A percentile compares a stretch with the other conserved stretches of the same genome.
Conservation (phyloP, 345 rosid genomes). For the Hibiscus trionum region DNA sequence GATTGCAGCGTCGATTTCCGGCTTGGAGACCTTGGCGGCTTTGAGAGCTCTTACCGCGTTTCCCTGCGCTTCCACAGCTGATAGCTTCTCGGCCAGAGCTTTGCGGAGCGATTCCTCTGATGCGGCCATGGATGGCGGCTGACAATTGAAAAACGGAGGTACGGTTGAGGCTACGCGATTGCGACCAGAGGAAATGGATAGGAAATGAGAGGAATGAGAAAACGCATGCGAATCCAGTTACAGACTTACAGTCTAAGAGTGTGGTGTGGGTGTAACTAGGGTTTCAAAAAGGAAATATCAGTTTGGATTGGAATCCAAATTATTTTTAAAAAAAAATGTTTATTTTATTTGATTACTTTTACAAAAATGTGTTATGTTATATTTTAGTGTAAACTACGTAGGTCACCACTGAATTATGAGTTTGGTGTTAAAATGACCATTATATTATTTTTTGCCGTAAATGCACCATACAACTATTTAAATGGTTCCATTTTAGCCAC, state of each 20-base stretch:
- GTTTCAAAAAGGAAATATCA: slow-evolving; percentile 7
- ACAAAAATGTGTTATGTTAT: no score
- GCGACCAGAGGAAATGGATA: slow-evolving; percentile 21
- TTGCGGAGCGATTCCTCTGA: slow-evolving; percentile 62
- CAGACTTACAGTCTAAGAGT: neutral
- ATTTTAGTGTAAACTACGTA: no score
- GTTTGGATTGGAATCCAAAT: no score
- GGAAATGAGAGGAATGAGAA: slow-evolving; percentile 20
- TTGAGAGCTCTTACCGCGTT: slow-evolving; percentile 69
- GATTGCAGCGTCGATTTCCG: slow-evolving; percentile 67
- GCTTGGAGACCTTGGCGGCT: slow-evolving; percentile 45
- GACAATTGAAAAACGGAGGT: neutral
- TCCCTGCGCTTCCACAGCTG: slow-evolving; percentile 67
- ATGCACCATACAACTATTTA: no score
- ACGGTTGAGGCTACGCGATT: neutral
- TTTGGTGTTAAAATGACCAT: no score
- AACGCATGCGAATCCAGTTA: slow-evolving; percentile 29
- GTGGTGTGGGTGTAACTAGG: slow-evolving; percentile 15
- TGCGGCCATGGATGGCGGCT: slow-evolving; percentile 37
- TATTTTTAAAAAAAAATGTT: no score
- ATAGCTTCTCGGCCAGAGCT: slow-evolving; percentile 47
- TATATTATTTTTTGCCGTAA: no score
- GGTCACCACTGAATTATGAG: no score
- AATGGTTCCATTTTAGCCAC: no score
- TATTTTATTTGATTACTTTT: no score